Evolutionary conservation across 1,284 basidiomycete species (phyloP).

Genomic region (Fomitiporia mediterranea): DNA sequence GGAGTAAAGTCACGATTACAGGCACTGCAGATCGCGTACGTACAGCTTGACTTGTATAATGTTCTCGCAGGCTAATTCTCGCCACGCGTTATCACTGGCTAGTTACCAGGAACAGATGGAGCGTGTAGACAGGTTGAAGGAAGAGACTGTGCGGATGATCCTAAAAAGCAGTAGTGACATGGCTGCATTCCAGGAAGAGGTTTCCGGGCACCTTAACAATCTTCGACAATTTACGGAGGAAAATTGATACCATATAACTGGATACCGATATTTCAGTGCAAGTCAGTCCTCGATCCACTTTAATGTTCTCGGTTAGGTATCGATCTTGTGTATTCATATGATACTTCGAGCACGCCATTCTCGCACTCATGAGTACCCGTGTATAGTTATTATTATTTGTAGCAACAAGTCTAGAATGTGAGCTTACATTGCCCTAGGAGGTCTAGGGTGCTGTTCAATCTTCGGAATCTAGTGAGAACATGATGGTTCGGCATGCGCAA

Average conservation of each 20-base stretch:
- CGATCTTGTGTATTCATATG: not conserved
- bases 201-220: constrained; percentile 61
- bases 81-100: constrained; percentile 12
- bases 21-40: constrained; percentile 51
- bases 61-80: not conserved
- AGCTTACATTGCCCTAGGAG: too few relatives aligned
- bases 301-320: too few relatives aligned
- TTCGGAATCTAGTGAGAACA: not conserved
- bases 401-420: not conserved
- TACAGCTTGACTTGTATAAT: constrained; percentile 14
- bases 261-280: not conserved
- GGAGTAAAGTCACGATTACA: constrained; percentile 74
- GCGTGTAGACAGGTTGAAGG: constrained; percentile 62
- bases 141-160: constrained; percentile 74
- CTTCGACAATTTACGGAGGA: constrained; percentile 64
- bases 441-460: not conserved
- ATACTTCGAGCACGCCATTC: too few relatives aligned
- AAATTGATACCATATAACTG: constrained; percentile 28
- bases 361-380: too few relatives aligned
- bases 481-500: not conserved
- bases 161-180: constrained; percentile 78
- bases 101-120: constrained; percentile 75
- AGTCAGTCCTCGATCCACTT: too few relatives aligned
- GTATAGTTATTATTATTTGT: not conserved
- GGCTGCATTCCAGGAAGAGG: constrained; percentile 69